Base-by-base conservation (phyloP, 2,329 filamentous ascomycete species). In the Ophiostoma sp. region DNA sequence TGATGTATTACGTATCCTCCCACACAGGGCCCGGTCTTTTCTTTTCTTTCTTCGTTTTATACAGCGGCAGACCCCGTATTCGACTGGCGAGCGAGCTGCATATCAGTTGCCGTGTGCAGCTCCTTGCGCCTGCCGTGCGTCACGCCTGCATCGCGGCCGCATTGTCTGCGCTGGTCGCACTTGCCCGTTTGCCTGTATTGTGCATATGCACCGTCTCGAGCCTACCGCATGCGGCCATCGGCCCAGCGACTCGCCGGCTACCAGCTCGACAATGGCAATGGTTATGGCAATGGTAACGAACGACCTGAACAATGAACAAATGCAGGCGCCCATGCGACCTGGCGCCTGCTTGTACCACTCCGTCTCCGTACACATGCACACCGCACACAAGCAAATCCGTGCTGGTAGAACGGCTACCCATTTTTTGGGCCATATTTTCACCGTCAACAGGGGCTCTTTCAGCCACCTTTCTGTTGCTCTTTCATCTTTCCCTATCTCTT, bases 171-270 rank as follows among this genome's bases (percentile, higher is more conserved):
- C 1, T 4, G 49, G 27, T 27, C 27, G 27, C 27, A 27, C 27
- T 27, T 27, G 27, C 27, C 27, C 27, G 27, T 27, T 27, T 27
- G 27, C 18, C 49, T 55, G 49, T 18, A 55, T 55, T 27, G 49
- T 55, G 49, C 49, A 55, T 55, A 55, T 55, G 49, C 49, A 18
- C 49, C n/a, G 49, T 11, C 18, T 27, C 42, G 42, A 45, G 42
- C 14, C 47, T 55, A n/a, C 49, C 16, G 27, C 18, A 55, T 55
- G 49, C 49, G 49, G 49, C 49, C 49, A 11, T 9, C 12, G 27
- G 49, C 49, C 49, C 49, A 55, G 49, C 49, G 49, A 55, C 49
- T 55, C 49, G 49, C 49, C n/a, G 49, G 27, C 27, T 11, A 45
- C 9, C 49, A 27, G 12, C 49, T 55, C 27, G 49, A 5, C 18